phyloP scores from a whole-genome alignment of 805 yeast genomes.

The Torulaspora gathmanii region DNA sequence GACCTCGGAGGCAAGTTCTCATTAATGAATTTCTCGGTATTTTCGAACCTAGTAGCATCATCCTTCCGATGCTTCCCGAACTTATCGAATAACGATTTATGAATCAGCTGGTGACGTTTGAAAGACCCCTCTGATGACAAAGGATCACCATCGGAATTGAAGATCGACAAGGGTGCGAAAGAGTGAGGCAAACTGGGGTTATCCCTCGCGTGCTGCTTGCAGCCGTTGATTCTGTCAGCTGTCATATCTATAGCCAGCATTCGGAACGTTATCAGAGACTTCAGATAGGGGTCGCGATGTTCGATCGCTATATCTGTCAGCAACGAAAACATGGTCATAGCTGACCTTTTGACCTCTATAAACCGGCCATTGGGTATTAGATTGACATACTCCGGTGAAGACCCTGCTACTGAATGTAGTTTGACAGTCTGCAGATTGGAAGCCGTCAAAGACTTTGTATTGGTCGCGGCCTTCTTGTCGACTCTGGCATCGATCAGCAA shows the following conservation, averaged over 20 bases:
- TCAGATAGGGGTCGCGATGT: constrained; percentile 30
- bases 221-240: constrained; percentile 15
- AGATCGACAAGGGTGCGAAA: constrained; percentile 22
- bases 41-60: constrained; percentile 13
- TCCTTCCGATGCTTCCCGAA: constrained; percentile 27
- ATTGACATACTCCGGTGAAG: constrained; percentile 15
- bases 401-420: neutral
- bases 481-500: neutral
- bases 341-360: constrained; percentile 29
- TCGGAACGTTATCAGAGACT: constrained; percentile 20
- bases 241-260: constrained; percentile 24
- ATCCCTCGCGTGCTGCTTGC: constrained; percentile 1
- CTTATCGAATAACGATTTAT: constrained; percentile 27
- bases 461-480: neutral
- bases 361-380: constrained; percentile 26
- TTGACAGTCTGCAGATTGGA: neutral
- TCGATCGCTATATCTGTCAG: constrained; percentile 26
- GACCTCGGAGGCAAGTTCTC: constrained; percentile 18
- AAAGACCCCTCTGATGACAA: constrained; percentile 14
- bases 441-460: neutral
- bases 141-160: constrained; percentile 21
- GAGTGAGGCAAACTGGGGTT: constrained; percentile 25
- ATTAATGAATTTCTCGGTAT: constrained; percentile 7
- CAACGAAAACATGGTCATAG: constrained; percentile 22
- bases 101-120: constrained; percentile 20